Base-by-base conservation (phyloP, 768 basidiomycete species). In the Lanmaoa rubissima region DNA sequence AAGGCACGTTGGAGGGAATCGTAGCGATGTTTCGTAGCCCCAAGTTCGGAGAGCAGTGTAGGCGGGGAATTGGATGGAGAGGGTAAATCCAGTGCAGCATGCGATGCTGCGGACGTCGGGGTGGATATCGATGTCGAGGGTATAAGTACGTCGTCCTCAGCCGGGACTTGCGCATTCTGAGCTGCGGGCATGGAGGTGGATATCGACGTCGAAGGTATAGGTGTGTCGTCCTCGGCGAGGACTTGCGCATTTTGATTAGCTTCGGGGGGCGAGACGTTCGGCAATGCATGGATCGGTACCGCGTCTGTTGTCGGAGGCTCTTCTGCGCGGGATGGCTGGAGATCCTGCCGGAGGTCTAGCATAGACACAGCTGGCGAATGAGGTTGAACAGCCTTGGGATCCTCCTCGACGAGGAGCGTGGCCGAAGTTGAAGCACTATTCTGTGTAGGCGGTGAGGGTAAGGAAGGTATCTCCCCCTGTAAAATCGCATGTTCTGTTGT, bases 1-100 rank as follows among this genome's bases (percentile, higher is more conserved):
- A 90, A 87, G 0, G 82, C 76, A 1, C 76, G 78, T 61, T 87
- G 86, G 2, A 90, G 68, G 16, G 75, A 67, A 44, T 85, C 82
- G 61, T 90, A 90, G 7, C 87, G 82, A 39, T 76, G 73, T 53
- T 73, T 76, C 14, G 79, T 76, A 19, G 67, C 61, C 0, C 60
- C 64, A 1, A 90, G 76, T 12, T 78, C 76, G 0, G 70, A 65
- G 6, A 89, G 72, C 11, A 87, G 74, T 72, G 72, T 51, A 73
- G 46, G n/a, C 17, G 4, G 31, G 7, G 32, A 7, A 19, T 55
- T 42, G 0, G 40, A 19, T 36, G n/a, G 42, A 42, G 58, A 31
- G 8, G 48, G 40, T 21, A 32, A 38, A 36, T 35, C 19, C 9
- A 7, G 10, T 10, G 16, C 12, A 24, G 17, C 1, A 21, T 13